Evolutionary conservation across 1,284 basidiomycete species (phyloP), one percentile per base, ranked within the genome.

Genomic region (Malassezia caprae): DNA sequence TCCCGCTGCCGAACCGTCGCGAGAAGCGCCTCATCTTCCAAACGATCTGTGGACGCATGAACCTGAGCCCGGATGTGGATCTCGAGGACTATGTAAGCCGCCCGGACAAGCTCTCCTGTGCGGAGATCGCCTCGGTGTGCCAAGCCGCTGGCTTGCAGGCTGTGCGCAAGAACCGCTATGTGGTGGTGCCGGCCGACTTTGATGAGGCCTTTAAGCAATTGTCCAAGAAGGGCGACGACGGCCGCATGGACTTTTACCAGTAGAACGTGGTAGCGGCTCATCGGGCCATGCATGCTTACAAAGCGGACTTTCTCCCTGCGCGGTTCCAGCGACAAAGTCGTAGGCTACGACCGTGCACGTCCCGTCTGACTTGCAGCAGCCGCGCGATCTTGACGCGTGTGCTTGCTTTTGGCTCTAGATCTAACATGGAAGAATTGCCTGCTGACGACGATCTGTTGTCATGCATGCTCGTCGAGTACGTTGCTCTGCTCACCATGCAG

Each of bases 1-100:
- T 98, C 80, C 94, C 94, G 4, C 79, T 87, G 48, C 94, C 94
- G 27, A 89, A 88, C 26, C 80, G 94, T 58, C 83, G 94, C 67
- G 94, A 99, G 78, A 89, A 91, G 75, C 88, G 94, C 50, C 79
- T 99, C 44, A 93, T 99, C 67, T 98, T 96, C 85, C 94, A 98
- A 76, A 96, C 94, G 10, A 88, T 90, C 53, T 94, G 91, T 4
- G 81, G 82, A 69, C 96, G 94, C 79, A 99, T 99, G 94, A 96
- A 94, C 75, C 81, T 99, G 41, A 86, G 90, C 24, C 90, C 91
- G 8, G 94, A 99, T 73, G 94, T 99, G 11, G 94, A 99, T 76
- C 78, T 99, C 37, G 94, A 99, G 78, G 94, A 98, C 73, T 96
- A 94, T 72, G 90, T 99, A 37, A 94, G 90, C 48, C 83, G 94